phyloP scores from a whole-genome alignment of 176 grass and related monocot species.

The Canna indica region DNA sequence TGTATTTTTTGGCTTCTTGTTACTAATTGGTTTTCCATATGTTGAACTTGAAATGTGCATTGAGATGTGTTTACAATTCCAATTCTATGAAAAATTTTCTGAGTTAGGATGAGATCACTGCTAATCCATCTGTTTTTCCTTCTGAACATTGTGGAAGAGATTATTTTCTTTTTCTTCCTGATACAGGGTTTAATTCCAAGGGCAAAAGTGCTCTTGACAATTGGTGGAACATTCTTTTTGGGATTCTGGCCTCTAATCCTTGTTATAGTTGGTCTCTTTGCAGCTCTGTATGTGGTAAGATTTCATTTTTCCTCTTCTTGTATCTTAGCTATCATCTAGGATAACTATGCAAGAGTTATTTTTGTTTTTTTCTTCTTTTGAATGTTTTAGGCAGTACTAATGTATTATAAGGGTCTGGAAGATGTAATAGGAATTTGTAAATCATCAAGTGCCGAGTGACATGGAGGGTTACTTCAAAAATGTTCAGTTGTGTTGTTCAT shows the following conservation, averaged over 20 bases:
- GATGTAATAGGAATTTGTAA: too few relatives aligned
- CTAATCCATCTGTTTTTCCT: background rate
- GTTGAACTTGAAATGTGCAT: background rate
- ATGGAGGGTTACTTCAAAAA: too few relatives aligned
- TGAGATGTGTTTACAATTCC: background rate
- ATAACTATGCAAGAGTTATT: background rate
- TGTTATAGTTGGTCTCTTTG: conserved; percentile 47
- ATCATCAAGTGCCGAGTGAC: too few relatives aligned
- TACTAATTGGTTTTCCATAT: background rate
- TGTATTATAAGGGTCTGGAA: background rate
- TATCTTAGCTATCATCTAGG: background rate
- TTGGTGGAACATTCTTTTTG: conserved; percentile 72
- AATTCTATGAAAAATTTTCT: background rate
- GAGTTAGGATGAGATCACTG: background rate
- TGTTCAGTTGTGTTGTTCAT: too few relatives aligned
- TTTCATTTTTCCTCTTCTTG: background rate
- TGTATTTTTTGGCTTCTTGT: background rate
- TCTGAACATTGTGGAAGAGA: background rate
- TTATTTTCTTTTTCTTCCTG: conserved; percentile 5
- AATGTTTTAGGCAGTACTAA: background rate
- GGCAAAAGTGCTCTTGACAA: conserved; percentile 63
- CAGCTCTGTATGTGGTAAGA: conserved; percentile 63
- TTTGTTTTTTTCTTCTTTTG: background rate
- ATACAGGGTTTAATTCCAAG: conserved; percentile 72
- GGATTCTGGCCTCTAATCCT: conserved; percentile 75